A percentile compares a stretch with the other conserved stretches of the same genome.
phyloP scores from a whole-genome alignment of 2,329 filamentous ascomycete genomes.

The Phaeosphaeria sp. region DNA sequence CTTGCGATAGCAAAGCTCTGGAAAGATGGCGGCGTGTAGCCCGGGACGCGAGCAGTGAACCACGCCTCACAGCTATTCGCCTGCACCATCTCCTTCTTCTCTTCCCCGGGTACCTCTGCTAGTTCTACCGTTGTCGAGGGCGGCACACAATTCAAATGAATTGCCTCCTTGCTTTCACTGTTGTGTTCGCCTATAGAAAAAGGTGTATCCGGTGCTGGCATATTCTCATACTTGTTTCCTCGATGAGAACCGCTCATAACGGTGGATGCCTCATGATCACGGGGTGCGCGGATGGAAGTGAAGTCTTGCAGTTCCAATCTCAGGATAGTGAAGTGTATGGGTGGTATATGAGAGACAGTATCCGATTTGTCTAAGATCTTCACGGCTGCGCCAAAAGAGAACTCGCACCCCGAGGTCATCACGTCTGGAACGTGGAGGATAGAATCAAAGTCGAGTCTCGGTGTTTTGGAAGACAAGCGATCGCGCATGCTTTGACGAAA shows the following conservation, averaged over 20 bases:
- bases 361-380: constrained; percentile 9
- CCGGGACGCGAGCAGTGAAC: constrained; percentile 30
- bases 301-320: constrained; percentile 27
- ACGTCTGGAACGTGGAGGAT: constrained; percentile 21
- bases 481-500: constrained; percentile 31
- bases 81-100: constrained; percentile 18
- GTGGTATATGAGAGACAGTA: constrained; percentile 23
- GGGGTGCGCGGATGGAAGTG: constrained; percentile 29
- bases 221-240: constrained; percentile 1
- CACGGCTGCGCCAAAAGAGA: constrained; percentile 26
- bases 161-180: constrained; percentile 16
- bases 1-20: constrained; percentile 30
- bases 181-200: constrained; percentile 8
- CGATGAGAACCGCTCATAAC: constrained; percentile 1
- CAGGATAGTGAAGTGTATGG: constrained; percentile 20
- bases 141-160: constrained; percentile 25
- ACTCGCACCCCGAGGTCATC: constrained; percentile 23
- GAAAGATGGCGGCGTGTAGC: constrained; percentile 29
- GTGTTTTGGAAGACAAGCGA: constrained; percentile 27
- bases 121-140: constrained; percentile 1
- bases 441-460: constrained; percentile 26
- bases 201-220: constrained; percentile 5
- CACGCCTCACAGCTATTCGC: constrained; percentile 19
- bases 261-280: constrained; percentile 14
- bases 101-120: constrained; percentile 7